These are phyloP conservation scores for Brachypodium distachyon DNA, from an alignment of 202 grass and related monocot genomes.

Conservation along the genomic window DNA sequence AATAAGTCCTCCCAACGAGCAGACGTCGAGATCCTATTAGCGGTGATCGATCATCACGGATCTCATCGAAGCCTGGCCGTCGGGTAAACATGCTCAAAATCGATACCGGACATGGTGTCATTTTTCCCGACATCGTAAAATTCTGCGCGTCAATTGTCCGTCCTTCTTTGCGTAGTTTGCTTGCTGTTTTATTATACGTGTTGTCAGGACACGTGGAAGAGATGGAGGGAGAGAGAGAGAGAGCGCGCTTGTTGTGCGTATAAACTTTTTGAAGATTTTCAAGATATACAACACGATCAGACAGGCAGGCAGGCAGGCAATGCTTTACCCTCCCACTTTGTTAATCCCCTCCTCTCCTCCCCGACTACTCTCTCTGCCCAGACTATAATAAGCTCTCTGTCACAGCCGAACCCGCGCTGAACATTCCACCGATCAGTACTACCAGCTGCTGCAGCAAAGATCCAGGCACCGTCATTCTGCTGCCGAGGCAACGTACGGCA, in stretches of 20 bases:
- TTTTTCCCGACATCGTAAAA: no score
- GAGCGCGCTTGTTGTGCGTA: background rate
- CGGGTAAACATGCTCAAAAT: no score
- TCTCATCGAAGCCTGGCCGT: no score
- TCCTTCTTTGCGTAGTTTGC: no score
- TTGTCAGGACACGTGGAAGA: background rate
- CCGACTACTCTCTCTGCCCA: background rate
- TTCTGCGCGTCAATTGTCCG: no score
- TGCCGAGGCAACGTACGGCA: background rate
- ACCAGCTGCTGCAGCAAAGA: constrained; percentile 10
- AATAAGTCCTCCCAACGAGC: no score
- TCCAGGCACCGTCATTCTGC: constrained; percentile 42
- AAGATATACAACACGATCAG: background rate
- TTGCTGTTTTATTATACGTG: no score
- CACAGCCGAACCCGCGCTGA: constrained; percentile 23
- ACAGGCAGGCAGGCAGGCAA: background rate
- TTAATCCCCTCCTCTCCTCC: background rate
- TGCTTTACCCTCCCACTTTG: background rate
- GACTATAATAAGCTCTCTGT: constrained; percentile 40
- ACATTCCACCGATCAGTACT: constrained; percentile 30
- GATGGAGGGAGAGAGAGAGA: background rate
- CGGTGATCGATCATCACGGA: no score
- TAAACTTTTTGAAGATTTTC: background rate
- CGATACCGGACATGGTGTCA: no score
- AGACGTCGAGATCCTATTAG: no score